These are phyloP conservation scores for Apiospora kogelbergensis DNA, from an alignment of 2,329 filamentous ascomycete genomes.

Conservation along the genomic window DNA sequence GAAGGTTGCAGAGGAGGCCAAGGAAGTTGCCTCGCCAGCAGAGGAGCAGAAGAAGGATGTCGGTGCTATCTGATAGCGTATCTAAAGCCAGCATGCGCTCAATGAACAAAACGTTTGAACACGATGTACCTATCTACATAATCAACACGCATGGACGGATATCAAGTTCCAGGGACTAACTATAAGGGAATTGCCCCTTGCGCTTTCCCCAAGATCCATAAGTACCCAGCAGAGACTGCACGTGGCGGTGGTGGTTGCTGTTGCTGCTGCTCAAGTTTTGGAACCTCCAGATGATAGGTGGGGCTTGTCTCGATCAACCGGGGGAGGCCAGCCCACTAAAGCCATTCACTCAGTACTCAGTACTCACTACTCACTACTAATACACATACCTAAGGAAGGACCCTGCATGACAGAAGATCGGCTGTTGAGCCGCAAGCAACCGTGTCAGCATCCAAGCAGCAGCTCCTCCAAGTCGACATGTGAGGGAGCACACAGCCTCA, in stretches of 20 bases:
- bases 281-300: background rate
- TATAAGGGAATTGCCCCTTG: no score
- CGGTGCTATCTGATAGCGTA: background rate
- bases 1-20: background rate
- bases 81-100: background rate
- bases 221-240: no score
- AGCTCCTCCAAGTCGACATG: background rate
- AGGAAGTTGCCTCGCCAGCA: background rate
- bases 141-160: no score
- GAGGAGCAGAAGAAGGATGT: constrained; percentile 1
- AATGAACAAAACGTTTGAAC: background rate
- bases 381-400: background rate
- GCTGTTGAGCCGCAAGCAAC: background rate
- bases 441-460: background rate
- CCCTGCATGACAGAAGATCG: background rate
- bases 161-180: no score
- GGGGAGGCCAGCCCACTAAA: background rate
- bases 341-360: no score
- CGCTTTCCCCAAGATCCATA: no score
- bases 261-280: no score
- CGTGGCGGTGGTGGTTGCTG: no score
- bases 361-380: no score
- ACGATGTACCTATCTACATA: background rate
- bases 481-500: background rate
- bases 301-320: background rate